Percentiles rank a stretch among this genome's conserved stretches.
These are phyloP conservation scores for Pulveroboletus sp. DNA, from an alignment of 768 basidiomycete species.

Conservation along the genomic window DNA sequence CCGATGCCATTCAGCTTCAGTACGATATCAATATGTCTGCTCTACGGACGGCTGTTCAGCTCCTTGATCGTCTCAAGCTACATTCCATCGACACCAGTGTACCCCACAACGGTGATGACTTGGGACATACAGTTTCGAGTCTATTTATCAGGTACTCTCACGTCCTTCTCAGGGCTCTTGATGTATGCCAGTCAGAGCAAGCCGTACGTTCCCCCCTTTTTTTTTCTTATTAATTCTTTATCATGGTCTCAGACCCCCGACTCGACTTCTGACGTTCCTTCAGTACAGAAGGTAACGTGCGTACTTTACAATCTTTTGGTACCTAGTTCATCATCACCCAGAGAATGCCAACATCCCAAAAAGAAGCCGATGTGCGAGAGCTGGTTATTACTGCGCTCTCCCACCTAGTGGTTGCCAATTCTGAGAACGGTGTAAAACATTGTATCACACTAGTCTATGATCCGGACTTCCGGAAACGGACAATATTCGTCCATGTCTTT, in stretches of 20 bases:
- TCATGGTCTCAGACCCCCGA: constrained; percentile 40
- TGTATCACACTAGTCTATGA: constrained; percentile 78
- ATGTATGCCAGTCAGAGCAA: constrained; percentile 44
- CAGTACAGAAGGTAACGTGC: constrained; percentile 41
- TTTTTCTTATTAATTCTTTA: constrained; percentile 1
- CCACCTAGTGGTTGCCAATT: constrained; percentile 77
- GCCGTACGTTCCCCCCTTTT: constrained; percentile 30
- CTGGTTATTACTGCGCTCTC: constrained; percentile 77
- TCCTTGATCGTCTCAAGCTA: constrained; percentile 72
- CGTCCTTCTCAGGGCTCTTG: constrained; percentile 58
- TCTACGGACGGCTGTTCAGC: constrained; percentile 66
- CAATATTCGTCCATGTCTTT: constrained; percentile 83
- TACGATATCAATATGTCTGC: constrained; percentile 71
- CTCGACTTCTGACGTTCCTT: constrained; percentile 44
- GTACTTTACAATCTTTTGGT: background rate
- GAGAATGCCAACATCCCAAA: constrained; percentile 44
- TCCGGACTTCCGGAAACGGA: constrained; percentile 59
- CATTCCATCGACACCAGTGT: constrained; percentile 48
- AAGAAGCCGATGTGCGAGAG: constrained; percentile 63
- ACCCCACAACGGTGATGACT: constrained; percentile 54
- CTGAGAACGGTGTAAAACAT: constrained; percentile 86
- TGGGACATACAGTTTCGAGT: constrained; percentile 65
- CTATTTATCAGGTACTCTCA: constrained; percentile 76
- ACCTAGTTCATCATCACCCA: constrained; percentile 17
- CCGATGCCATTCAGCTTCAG: constrained; percentile 36